Percentiles rank a stretch among this genome's conserved stretches.
phyloP scores from a whole-genome alignment of 2,329 filamentous ascomycete genomes.

The Fusarium solani-melongenae region DNA sequence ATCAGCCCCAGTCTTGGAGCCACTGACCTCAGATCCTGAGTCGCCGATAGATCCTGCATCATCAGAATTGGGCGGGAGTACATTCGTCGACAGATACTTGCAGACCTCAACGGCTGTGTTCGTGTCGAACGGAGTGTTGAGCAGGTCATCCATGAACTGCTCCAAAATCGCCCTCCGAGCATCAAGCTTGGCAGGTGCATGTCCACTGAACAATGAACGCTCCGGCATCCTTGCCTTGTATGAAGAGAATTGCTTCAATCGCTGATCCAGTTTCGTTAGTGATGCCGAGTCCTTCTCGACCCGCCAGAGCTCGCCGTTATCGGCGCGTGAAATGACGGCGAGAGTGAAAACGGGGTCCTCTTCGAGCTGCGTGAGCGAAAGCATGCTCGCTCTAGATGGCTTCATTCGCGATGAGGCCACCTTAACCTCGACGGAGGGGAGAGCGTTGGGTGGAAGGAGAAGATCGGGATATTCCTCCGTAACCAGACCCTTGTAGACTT shows the following conservation, averaged over 20 bases:
- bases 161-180: slow-evolving; percentile 84
- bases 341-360: slow-evolving; percentile 96
- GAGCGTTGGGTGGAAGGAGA: slow-evolving; percentile 85
- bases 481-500: slow-evolving; percentile 80
- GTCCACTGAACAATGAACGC: slow-evolving; percentile 85
- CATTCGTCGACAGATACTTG: slow-evolving; percentile 81
- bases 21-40: slow-evolving; percentile 38
- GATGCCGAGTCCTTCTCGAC: slow-evolving; percentile 91
- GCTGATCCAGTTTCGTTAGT: slow-evolving; percentile 82
- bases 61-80: slow-evolving; percentile 70
- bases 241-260: slow-evolving; percentile 77
- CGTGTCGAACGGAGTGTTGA: slow-evolving; percentile 85
- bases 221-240: slow-evolving; percentile 86
- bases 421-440: slow-evolving; percentile 85
- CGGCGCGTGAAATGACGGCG: slow-evolving; percentile 82
- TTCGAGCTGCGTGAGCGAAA: slow-evolving; percentile 82
- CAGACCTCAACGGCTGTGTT: slow-evolving; percentile 83
- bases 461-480: slow-evolving; percentile 90
- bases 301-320: slow-evolving; percentile 86
- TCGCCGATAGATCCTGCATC: slow-evolving; percentile 56
- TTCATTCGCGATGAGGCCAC: slow-evolving; percentile 96
- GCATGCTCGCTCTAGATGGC: slow-evolving; percentile 86
- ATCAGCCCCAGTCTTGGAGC: slow-evolving; percentile 64
- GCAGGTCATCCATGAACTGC: slow-evolving; percentile 83
- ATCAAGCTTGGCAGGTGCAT: slow-evolving; percentile 94